Conservation (phyloP, 345 rosid genomes). For the Gynandropsis gynandra region DNA sequence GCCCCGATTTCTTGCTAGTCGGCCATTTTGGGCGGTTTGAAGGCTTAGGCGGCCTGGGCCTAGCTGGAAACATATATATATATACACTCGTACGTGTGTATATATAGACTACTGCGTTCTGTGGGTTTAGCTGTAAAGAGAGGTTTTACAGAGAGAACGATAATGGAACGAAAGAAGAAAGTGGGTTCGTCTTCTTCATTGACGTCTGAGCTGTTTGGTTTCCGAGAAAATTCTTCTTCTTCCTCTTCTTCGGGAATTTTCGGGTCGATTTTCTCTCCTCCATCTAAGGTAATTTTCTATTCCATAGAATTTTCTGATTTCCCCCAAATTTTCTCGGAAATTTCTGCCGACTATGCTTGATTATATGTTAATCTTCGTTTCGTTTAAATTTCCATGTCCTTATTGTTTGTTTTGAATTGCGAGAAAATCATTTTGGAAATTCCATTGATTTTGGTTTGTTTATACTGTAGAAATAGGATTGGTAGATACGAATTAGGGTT, state of each 20-base stretch:
- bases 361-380: not conserved
- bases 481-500: too few relatives aligned
- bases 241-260: slow-evolving; percentile 50
- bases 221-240: slow-evolving; percentile 40
- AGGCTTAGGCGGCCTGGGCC: too few relatives aligned
- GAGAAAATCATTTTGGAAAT: too few relatives aligned
- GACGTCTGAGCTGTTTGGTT: slow-evolving; percentile 62
- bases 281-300: slow-evolving; percentile 37
- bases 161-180: slow-evolving; percentile 49
- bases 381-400: not conserved
- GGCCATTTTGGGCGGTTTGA: too few relatives aligned
- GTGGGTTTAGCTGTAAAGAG: slow-evolving; percentile 19
- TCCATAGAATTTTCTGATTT: too few relatives aligned
- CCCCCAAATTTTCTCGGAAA: too few relatives aligned
- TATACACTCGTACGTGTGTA: not conserved
- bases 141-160: slow-evolving; percentile 9
- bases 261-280: slow-evolving; percentile 55
- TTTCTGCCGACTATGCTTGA: not conserved
- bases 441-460: too few relatives aligned
- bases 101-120: slow-evolving; percentile 4
- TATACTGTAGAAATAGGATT: too few relatives aligned
- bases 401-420: not conserved
- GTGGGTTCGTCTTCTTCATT: slow-evolving; percentile 26
- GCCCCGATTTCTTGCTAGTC: too few relatives aligned
- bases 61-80: not conserved